Evolutionary conservation across 2,329 filamentous ascomycete species (phyloP).

Genomic region (Acephala macrosclerotiorum): DNA sequence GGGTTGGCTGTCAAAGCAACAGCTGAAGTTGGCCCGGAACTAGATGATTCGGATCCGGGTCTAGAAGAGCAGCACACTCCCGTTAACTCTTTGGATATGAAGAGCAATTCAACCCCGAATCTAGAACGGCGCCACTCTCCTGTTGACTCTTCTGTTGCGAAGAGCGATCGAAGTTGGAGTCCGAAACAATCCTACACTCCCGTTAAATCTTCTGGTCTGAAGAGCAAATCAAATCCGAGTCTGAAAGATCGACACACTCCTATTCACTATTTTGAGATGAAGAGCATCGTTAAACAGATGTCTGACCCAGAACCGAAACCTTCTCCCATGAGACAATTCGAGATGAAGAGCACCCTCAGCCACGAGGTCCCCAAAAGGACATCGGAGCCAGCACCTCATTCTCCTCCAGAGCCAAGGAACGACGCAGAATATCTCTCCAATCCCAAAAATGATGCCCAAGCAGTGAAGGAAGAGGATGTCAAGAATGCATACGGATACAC

Average conservation of each 20-base stretch:
- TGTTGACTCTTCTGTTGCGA: no score
- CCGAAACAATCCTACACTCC: no score
- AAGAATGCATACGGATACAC: background rate
- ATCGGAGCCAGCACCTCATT: background rate
- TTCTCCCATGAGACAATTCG: no score
- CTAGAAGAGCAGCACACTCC: background rate
- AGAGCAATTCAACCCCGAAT: no score
- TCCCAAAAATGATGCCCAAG: background rate
- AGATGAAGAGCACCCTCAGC: no score
- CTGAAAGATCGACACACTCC: no score
- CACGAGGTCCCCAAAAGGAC: background rate
- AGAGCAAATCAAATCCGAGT: no score
- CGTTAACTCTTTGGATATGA: no score
- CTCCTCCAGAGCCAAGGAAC: background rate
- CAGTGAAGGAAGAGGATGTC: background rate
- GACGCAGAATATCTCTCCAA: background rate
- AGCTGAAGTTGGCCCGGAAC: slow-evolving; percentile 35
- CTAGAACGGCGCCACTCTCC: no score
- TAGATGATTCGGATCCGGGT: background rate
- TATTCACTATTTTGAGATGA: no score
- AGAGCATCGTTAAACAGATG: background rate
- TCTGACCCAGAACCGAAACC: background rate
- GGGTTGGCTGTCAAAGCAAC: slow-evolving; percentile 70
- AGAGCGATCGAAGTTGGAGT: no score
- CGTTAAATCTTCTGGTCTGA: no score